Percentiles rank a stretch among this genome's conserved stretches.
Evolutionary conservation across 495 filamentous ascomycete species (phyloP).

Genomic region (Xylaria venustula): DNA sequence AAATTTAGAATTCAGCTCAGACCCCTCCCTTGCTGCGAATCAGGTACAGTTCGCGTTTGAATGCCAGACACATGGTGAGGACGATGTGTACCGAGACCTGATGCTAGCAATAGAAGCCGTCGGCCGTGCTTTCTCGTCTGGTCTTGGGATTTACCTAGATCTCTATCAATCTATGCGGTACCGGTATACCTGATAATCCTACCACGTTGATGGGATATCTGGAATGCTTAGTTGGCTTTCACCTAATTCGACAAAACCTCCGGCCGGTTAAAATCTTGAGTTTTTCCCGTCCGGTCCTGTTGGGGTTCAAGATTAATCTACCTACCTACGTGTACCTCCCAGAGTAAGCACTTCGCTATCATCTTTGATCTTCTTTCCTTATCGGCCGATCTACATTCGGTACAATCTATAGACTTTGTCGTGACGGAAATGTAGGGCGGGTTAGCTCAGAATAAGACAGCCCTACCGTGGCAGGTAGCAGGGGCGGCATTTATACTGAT

Average conservation of each 20-base stretch:
- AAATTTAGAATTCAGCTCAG: not conserved
- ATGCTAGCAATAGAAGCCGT: no score
- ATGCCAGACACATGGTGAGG: no score
- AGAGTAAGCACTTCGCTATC: constrained; percentile 4
- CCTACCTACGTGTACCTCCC: not conserved
- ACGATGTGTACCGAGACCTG: no score
- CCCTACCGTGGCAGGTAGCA: no score
- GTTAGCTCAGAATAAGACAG: no score
- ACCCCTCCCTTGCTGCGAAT: not conserved
- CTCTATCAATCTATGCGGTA: no score
- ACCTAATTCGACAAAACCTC: not conserved
- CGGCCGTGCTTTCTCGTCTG: no score
- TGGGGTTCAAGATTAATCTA: not conserved
- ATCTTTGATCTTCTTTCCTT: not conserved
- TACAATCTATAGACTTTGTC: no score
- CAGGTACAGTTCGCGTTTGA: no score
- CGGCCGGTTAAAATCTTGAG: not conserved
- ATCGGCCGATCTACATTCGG: not conserved
- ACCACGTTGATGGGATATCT: not conserved
- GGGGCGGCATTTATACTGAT: no score
- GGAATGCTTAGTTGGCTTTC: not conserved
- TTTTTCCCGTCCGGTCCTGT: not conserved
- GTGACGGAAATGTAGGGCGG: not conserved
- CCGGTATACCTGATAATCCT: not conserved
- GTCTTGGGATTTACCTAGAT: no score